Base-by-base conservation (phyloP, 306 rosid species). In the Lathyrus sativus region DNA sequence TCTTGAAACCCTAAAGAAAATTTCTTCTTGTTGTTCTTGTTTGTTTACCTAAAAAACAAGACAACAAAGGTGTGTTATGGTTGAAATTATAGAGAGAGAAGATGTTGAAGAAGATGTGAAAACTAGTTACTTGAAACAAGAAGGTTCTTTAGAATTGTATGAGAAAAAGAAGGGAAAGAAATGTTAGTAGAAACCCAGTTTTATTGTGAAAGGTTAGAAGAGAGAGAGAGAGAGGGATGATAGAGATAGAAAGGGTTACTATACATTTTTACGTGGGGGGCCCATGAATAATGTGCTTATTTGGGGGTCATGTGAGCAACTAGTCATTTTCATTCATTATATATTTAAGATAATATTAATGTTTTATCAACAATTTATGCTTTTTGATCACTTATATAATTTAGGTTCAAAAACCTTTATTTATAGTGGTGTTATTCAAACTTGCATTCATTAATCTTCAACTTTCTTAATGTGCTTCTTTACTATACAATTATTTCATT, bases 261-360 rank as follows among this genome's bases (percentile, higher is more conserved):
- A 81, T 86, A 75, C 71, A 75, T 69, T 66, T 35, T 35, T 78
- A 58, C 68, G 80, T 79, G 80, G 75, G 87, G 86, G 96, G 80
- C 79, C 92, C 90, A 71, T 81, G 77, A 72, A 64, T 79, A 77
- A 82, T 86, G 91, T 65, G 83, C 78, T 48, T 46, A 74, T 54
- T 70, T 53, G 35, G 68, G 79, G 85, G 84, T 81, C 88, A 83
- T 87, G 92, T 87, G 92, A 83, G 81, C 86, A 79, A 75, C 68
- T 81, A 74, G 88, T 89, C 92, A 58, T 83, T 89, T 80, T 83
- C 85, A 41, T 80, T 83, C 85, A 41, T 74, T 17, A 44, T 15
- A 24, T 2, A 24, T 55, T 79, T 18, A 73, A 29, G 74, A 66
- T 74, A 43, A 58, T 57, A 45, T 7, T 13, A 15, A 6, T 14